A percentile compares a stretch with the other conserved stretches of the same genome.
These are phyloP conservation scores for Phytophthora capsici DNA, from an alignment of 352 stramenopile species.

Conservation along the genomic window DNA sequence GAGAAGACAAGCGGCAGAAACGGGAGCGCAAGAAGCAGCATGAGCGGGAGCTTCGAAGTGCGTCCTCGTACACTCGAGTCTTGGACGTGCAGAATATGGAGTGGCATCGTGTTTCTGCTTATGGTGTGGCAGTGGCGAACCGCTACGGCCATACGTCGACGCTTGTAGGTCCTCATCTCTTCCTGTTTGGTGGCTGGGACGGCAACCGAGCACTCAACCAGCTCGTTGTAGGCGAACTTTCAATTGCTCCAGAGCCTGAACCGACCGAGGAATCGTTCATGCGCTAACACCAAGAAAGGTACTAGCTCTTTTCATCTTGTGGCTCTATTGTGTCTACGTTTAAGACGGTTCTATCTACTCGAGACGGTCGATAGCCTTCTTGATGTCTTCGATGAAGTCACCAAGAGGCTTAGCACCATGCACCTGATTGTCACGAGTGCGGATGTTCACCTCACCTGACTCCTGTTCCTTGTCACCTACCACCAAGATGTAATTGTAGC, in stretches of 20 bases:
- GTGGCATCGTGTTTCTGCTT: slow-evolving; percentile 52
- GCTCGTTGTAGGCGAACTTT: slow-evolving; percentile 70
- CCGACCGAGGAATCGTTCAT: slow-evolving; percentile 10
- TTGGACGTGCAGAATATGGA: slow-evolving; percentile 71
- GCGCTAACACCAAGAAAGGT: slow-evolving; percentile 8
- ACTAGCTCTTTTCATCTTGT: slow-evolving; percentile 27
- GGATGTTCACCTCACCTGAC: too few relatives aligned
- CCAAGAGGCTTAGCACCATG: too few relatives aligned
- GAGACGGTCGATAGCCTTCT: too few relatives aligned
- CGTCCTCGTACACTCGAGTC: slow-evolving; percentile 64
- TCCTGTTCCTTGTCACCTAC: too few relatives aligned
- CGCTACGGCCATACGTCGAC: slow-evolving; percentile 78
- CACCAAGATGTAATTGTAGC: too few relatives aligned
- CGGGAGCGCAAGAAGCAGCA: slow-evolving; percentile 44
- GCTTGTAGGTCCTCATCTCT: slow-evolving; percentile 70
- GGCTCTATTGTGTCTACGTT: slow-evolving; percentile 34
- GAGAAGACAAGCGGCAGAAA: slow-evolving; percentile 39
- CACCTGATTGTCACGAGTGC: too few relatives aligned
- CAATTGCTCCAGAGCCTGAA: slow-evolving; percentile 19
- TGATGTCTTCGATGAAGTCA: too few relatives aligned
- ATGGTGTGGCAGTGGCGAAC: slow-evolving; percentile 59
- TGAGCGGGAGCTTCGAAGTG: slow-evolving; percentile 42
- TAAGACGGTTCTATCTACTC: slow-evolving; percentile 48
- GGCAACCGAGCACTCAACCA: slow-evolving; percentile 83
- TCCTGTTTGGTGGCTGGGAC: slow-evolving; percentile 85